Base-by-base conservation (phyloP, 495 filamentous ascomycete genomes). In the Podospora pseudoanserina region DNA sequence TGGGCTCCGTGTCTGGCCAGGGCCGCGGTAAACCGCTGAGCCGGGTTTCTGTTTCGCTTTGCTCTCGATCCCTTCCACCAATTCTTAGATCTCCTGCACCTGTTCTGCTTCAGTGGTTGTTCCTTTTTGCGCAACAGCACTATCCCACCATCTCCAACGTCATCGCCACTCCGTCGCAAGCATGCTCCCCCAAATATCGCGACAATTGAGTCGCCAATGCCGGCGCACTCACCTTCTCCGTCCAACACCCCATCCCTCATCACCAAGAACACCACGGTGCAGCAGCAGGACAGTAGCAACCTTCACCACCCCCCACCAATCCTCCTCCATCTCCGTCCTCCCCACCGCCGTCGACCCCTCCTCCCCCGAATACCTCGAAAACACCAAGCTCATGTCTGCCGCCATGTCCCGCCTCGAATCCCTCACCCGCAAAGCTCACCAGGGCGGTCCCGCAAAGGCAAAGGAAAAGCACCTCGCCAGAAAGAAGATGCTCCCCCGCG, bases 401-500 rank as follows among this genome's bases (percentile, higher is more conserved):
- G 84, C 93, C 49, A 86, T 90, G 68, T 77, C 83, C 54, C 81
- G 81, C 1, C 83, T 97, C 75, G 84, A 86, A 67, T 80, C 78
- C 58, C 82, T 98, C 63, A 94, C 96, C 59, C 76, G 78, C 23
- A 86, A 82, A 67, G 90, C 92, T 58, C 85, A 90, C 27, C 81
- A 86, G 69, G 95, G 95, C 28, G 95, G 96, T 0, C 79, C 92
- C 0, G 83, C 87, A 70, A 96, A 96, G 74, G 92, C 96, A 4
- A 84, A 91, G 63, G 88, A 97, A 66, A 99, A 97, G 79, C 95
- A 98, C 77, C 76, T 96, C 28, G 86, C 85, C 26, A 83, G 94
- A 55, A 91, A 92, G 63, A 98, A 97, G 84, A 97, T 99, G 95
- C 84, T 99, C 18, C 91, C 93, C 1, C 83, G 95, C 66, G 96